phyloP scores from a whole-genome alignment of 108 stramenopile species.

The Bacterosira constricta region DNA sequence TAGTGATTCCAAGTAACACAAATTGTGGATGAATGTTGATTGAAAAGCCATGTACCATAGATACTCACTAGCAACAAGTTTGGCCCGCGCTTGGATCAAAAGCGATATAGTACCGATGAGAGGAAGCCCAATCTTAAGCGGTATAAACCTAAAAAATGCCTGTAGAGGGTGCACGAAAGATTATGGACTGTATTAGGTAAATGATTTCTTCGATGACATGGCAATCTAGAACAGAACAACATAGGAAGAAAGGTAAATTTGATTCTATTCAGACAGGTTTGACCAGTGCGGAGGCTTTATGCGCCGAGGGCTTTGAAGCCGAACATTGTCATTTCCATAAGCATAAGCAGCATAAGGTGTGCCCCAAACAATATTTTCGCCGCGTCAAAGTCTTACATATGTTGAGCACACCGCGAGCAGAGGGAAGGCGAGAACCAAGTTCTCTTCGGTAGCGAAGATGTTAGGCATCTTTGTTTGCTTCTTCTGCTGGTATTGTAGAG shows the following conservation, averaged over 20 bases:
- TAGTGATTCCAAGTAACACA: not conserved
- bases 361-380: no score
- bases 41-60: no score
- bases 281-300: no score
- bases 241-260: not conserved
- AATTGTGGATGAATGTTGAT: not conserved
- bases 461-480: conserved; percentile 15
- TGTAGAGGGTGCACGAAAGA: not conserved
- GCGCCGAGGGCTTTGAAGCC: no score
- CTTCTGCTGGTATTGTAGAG: not conserved
- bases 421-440: conserved; percentile 47
- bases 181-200: not conserved
- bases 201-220: not conserved
- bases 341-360: no score
- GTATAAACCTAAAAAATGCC: conserved; percentile 48
- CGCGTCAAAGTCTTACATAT: conserved; percentile 39
- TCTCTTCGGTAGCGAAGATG: conserved; percentile 43
- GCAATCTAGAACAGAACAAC: not conserved
- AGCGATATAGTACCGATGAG: conserved; percentile 20
- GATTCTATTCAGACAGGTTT: no score
- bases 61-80: conserved; percentile 40
- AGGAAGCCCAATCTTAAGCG: conserved; percentile 39
- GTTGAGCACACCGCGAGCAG: conserved; percentile 41
- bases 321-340: no score
- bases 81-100: conserved; percentile 27